phyloP scores from a whole-genome alignment of 345 rosid species.

The Cardamine occulta region DNA sequence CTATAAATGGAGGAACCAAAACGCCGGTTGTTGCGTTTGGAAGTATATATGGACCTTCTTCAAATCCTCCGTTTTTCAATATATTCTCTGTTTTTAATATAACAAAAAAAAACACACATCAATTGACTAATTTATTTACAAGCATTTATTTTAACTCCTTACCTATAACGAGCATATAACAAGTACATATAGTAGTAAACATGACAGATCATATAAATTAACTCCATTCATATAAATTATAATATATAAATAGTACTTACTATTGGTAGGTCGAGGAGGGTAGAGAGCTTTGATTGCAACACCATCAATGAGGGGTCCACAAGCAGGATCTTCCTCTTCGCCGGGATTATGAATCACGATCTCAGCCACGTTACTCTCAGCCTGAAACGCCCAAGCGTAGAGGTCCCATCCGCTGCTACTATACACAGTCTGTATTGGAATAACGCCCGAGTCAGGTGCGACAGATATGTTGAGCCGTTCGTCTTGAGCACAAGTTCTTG shows the following conservation, averaged over 20 bases:
- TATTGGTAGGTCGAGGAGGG: conserved; percentile 61
- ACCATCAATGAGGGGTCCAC: conserved; percentile 85
- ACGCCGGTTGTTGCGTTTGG: conserved; percentile 79
- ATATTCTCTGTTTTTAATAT: conserved; percentile 55
- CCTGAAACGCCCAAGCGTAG: conserved; percentile 78
- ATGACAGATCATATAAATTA: conserved; percentile 4
- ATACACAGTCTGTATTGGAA: conserved; percentile 85
- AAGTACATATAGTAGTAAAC: background rate
- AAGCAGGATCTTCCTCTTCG: conserved; percentile 83
- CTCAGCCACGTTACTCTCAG: conserved; percentile 51
- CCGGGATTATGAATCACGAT: conserved; percentile 82
- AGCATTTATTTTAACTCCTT: background rate
- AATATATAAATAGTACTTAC: conserved; percentile 47
- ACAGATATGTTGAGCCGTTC: conserved; percentile 80
- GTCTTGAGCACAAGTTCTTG: conserved; percentile 91
- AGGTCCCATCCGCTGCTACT: conserved; percentile 88
- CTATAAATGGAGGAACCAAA: conserved; percentile 74
- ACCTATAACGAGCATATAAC: conserved; percentile 3
- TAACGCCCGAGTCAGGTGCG: conserved; percentile 71
- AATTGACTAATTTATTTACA: background rate
- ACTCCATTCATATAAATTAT: background rate
- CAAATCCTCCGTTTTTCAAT: conserved; percentile 75
- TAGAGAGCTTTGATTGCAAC: conserved; percentile 63
- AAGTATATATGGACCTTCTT: conserved; percentile 81
- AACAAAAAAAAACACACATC: background rate